Evolutionary conservation across 78 protist genomes (phyloP).

Genomic region (Cavenderia fasciculata): DNA sequence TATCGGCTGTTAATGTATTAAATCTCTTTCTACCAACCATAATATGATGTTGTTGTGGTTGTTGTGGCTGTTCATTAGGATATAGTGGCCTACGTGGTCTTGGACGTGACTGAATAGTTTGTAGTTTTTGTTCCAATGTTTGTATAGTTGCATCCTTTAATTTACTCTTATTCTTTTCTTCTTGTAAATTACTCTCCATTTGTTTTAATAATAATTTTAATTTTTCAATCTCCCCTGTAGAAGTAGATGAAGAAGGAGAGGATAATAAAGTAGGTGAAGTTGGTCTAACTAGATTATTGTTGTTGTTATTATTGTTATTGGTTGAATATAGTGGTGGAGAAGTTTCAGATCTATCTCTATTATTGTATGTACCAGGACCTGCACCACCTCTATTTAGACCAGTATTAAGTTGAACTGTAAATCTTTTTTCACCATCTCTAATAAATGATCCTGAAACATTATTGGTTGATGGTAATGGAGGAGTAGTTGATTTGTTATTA

Average conservation of each 20-base stretch:
- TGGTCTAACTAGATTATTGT: too few relatives aligned
- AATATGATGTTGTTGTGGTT: neutral
- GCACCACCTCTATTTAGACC: neutral
- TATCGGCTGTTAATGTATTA: constrained; percentile 38
- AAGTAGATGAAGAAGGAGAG: too few relatives aligned
- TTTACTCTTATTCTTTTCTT: neutral
- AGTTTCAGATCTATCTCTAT: neutral
- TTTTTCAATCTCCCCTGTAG: neutral
- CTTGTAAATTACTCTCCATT: constrained; percentile 25
- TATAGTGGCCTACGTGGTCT: neutral
- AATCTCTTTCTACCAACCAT: constrained; percentile 65
- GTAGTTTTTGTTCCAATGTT: constrained; percentile 21
- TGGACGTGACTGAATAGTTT: constrained; percentile 23
- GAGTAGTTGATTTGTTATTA: neutral
- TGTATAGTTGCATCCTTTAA: constrained; percentile 29
- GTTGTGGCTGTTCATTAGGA: neutral
- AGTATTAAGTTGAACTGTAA: constrained; percentile 26
- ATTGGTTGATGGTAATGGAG: neutral
- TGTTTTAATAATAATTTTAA: neutral
- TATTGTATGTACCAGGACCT: constrained; percentile 3
- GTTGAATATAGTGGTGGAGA: neutral
- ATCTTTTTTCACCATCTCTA: neutral
- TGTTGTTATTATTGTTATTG: neutral
- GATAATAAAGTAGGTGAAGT: too few relatives aligned
- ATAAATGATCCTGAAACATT: neutral